Percentiles rank a stretch among this genome's conserved stretches.
Conservation (phyloP, 2,329 filamentous ascomycete genomes). For the Cercospora canescens region DNA sequence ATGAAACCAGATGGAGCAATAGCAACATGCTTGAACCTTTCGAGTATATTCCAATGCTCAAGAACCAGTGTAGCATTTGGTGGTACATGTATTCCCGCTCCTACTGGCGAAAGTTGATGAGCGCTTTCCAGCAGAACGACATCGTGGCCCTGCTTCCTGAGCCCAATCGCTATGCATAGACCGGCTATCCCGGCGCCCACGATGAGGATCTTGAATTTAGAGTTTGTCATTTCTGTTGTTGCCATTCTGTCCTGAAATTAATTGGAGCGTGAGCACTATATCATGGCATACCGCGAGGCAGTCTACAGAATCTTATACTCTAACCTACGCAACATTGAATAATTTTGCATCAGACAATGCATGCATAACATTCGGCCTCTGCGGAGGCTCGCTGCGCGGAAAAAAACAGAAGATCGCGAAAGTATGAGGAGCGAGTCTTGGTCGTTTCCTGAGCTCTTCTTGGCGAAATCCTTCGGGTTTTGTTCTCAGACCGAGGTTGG, state of each 20-base stretch:
- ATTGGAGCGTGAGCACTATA: background rate
- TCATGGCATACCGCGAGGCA: background rate
- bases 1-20: slow-evolving; percentile 4
- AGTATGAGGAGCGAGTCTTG: background rate
- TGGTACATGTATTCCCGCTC: slow-evolving; percentile 2
- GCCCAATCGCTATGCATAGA: background rate
- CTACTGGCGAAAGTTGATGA: slow-evolving; percentile 1
- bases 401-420: background rate
- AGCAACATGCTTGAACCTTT: background rate
- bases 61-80: slow-evolving; percentile 6
- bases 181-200: slow-evolving; percentile 7
- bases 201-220: slow-evolving; percentile 1
- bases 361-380: background rate
- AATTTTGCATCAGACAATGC: background rate
- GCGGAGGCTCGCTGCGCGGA: background rate
- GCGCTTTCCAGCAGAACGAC: slow-evolving; percentile 6
- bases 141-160: background rate
- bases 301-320: background rate
- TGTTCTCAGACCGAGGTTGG: background rate
- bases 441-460: background rate
- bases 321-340: background rate
- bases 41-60: slow-evolving; percentile 5
- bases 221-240: background rate
- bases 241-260: background rate
- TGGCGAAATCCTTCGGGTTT: slow-evolving; percentile 5